A percentile compares a stretch with the other conserved stretches of the same genome.
Evolutionary conservation across 352 stramenopile genomes (phyloP).

Genomic region (Thraustotheca clavata): DNA sequence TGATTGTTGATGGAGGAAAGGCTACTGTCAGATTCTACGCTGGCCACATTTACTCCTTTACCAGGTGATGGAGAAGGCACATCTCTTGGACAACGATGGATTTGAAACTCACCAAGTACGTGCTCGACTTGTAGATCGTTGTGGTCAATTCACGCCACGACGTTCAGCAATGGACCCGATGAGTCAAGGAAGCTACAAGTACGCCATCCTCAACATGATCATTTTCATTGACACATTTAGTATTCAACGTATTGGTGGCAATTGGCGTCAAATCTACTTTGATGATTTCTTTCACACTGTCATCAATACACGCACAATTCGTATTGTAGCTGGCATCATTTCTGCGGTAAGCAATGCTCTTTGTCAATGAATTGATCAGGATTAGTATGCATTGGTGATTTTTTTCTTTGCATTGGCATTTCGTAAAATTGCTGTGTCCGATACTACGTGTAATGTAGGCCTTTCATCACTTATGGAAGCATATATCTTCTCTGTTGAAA

Average conservation of each 20-base stretch:
- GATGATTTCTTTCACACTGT: conserved; percentile 82
- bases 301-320: conserved; percentile 77
- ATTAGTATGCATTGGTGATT: conserved; percentile 73
- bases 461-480: conserved; percentile 65
- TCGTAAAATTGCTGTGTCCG: conserved; percentile 50
- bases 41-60: too few relatives aligned
- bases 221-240: conserved; percentile 26
- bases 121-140: conserved; percentile 10
- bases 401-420: conserved; percentile 72
- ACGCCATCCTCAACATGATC: neutral
- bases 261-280: conserved; percentile 79
- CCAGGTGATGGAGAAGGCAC: too few relatives aligned
- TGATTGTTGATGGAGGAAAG: too few relatives aligned
- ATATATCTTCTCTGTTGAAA: conserved; percentile 83
- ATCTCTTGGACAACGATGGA: too few relatives aligned
- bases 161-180: too few relatives aligned
- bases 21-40: too few relatives aligned
- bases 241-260: conserved; percentile 54
- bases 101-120: too few relatives aligned
- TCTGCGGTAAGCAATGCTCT: conserved; percentile 29
- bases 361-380: conserved; percentile 1
- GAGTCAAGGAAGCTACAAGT: conserved; percentile 15
- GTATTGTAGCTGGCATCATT: conserved; percentile 74
- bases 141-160: neutral
- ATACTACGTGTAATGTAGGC: conserved; percentile 62